These are phyloP conservation scores for Letharia lupina DNA, from an alignment of 495 filamentous ascomycete genomes.

Conservation along the genomic window DNA sequence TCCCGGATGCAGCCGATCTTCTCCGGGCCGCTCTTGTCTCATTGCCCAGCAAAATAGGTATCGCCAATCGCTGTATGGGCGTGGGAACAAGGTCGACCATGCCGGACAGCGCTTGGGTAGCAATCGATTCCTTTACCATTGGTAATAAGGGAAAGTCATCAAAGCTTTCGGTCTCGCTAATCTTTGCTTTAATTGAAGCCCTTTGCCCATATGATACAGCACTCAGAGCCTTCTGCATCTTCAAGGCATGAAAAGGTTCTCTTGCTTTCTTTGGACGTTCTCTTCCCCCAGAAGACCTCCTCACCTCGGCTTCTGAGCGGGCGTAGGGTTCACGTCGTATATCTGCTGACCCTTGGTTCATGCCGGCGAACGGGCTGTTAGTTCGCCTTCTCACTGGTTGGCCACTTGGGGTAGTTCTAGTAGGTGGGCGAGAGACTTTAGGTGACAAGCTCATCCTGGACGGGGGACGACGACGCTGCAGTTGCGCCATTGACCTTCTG, in stretches of 20 bases:
- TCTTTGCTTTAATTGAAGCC: slow-evolving; percentile 55
- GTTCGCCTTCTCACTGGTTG: slow-evolving; percentile 19
- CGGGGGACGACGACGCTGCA: slow-evolving; percentile 39
- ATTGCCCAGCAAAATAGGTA: slow-evolving; percentile 63
- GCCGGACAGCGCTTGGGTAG: slow-evolving; percentile 58
- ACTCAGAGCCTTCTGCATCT: slow-evolving; percentile 79
- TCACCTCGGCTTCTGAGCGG: slow-evolving; percentile 36
- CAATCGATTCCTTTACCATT: slow-evolving; percentile 62
- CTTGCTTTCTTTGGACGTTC: slow-evolving; percentile 33
- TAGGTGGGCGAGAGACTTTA: slow-evolving; percentile 48
- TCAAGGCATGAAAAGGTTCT: slow-evolving; percentile 71
- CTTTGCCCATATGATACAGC: slow-evolving; percentile 67
- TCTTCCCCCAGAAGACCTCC: slow-evolving; percentile 31
- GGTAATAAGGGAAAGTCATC: slow-evolving; percentile 69
- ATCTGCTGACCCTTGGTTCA: slow-evolving; percentile 69
- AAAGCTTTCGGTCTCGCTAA: slow-evolving; percentile 66
- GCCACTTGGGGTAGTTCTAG: slow-evolving; percentile 34
- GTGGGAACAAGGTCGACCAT: slow-evolving; percentile 68
- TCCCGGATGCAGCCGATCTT: slow-evolving; percentile 25
- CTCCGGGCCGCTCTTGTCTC: slow-evolving; percentile 27
- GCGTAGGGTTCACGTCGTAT: slow-evolving; percentile 37
- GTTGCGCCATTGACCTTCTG: slow-evolving; percentile 35
- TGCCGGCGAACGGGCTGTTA: slow-evolving; percentile 61
- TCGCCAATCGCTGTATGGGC: slow-evolving; percentile 78
- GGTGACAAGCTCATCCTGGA: slow-evolving; percentile 77